These are phyloP conservation scores for Paulownia fortunei DNA, from an alignment of 257 asterid species.

Conservation along the genomic window DNA sequence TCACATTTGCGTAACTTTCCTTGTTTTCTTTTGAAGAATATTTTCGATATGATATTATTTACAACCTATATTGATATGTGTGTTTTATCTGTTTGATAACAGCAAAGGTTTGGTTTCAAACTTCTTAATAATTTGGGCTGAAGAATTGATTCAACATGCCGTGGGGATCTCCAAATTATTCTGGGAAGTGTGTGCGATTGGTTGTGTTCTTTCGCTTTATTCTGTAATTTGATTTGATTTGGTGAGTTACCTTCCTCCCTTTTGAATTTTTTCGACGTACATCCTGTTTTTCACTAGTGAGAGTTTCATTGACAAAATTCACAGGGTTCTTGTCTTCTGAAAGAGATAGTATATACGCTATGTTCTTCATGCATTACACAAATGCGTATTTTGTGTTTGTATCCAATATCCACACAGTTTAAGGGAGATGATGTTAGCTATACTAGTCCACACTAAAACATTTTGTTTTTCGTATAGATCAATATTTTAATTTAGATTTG, in stretches of 20 bases:
- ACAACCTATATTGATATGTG: background rate
- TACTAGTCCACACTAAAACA: background rate
- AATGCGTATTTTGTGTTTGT: no score
- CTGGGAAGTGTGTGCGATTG: slow-evolving; percentile 66
- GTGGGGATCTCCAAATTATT: slow-evolving; percentile 66
- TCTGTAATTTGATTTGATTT: slow-evolving; percentile 51
- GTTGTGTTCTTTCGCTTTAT: slow-evolving; percentile 73
- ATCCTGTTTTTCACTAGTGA: no score
- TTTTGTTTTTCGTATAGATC: background rate
- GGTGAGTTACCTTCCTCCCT: slow-evolving; percentile 50
- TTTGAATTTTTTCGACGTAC: background rate
- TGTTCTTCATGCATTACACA: no score
- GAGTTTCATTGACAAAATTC: no score
- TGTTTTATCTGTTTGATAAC: background rate
- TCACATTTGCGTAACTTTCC: background rate
- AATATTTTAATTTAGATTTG: background rate
- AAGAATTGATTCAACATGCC: slow-evolving; percentile 66
- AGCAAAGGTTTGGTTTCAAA: slow-evolving; percentile 42
- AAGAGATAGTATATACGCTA: no score
- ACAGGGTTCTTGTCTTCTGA: no score
- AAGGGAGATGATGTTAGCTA: background rate
- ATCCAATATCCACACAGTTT: background rate
- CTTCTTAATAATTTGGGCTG: slow-evolving; percentile 39
- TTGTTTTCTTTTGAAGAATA: background rate
- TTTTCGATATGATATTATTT: background rate